Evolutionary conservation across 768 basidiomycete genomes (phyloP).

Genomic region (Leccinellum rugosiceps): DNA sequence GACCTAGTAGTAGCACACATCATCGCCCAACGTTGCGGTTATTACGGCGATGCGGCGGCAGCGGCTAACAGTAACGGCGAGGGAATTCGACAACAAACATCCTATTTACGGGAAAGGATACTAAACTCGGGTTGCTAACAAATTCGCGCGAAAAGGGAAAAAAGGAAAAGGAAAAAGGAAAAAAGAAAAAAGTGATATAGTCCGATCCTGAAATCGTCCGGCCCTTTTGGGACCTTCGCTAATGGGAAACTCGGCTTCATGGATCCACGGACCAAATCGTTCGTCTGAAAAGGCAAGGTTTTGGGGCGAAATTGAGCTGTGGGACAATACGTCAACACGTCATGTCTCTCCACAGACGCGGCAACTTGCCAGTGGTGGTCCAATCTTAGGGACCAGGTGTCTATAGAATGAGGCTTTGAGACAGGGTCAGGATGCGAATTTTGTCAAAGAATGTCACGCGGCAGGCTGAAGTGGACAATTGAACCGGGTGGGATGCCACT

Average conservation of each 20-base stretch:
- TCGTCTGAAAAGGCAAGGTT: slow-evolving; percentile 8
- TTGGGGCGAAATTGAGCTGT: slow-evolving; percentile 7
- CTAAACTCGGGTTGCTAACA: slow-evolving; percentile 14
- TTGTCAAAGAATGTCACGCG: slow-evolving; percentile 15
- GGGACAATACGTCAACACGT: slow-evolving; percentile 22
- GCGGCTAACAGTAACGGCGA: slow-evolving; percentile 11
- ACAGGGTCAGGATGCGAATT: slow-evolving; percentile 14
- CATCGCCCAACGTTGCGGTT: slow-evolving; percentile 3
- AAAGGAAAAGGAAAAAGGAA: not conserved
- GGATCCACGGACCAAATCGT: slow-evolving; percentile 9
- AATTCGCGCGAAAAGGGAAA: slow-evolving; percentile 12
- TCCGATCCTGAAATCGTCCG: slow-evolving; percentile 11
- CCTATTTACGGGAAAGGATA: slow-evolving; percentile 15
- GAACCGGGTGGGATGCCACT: slow-evolving; percentile 1
- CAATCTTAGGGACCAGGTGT: slow-evolving; percentile 5
- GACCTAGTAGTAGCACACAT: not conserved
- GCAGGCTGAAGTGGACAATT: slow-evolving; percentile 14
- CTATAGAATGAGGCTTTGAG: slow-evolving; percentile 4
- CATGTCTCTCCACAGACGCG: slow-evolving; percentile 22
- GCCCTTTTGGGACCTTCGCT: slow-evolving; percentile 12
- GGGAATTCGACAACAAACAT: slow-evolving; percentile 11
- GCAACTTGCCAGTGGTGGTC: slow-evolving; percentile 9
- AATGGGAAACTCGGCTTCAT: slow-evolving; percentile 11
- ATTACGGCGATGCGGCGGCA: slow-evolving; percentile 16
- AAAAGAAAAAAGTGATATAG: slow-evolving; percentile 9